These are phyloP conservation scores for Monosporascus ibericus DNA, from an alignment of 2,329 filamentous ascomycete genomes.

Conservation along the genomic window DNA sequence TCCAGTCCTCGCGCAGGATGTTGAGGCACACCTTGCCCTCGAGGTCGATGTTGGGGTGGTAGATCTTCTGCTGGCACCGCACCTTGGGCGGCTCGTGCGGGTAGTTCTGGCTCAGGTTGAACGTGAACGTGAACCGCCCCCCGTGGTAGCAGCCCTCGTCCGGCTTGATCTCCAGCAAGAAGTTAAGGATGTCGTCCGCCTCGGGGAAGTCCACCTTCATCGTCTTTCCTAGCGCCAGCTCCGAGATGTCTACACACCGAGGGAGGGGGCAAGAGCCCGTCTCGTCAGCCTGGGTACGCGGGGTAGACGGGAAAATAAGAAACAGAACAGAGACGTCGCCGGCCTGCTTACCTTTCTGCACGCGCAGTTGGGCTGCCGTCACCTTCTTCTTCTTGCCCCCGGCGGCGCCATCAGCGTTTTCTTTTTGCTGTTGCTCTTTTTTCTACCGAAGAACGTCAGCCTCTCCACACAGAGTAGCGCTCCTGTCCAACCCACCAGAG, in stretches of 20 bases:
- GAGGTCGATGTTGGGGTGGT: constrained; percentile 97
- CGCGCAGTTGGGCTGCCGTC: constrained; percentile 87
- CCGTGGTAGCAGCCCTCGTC: constrained; percentile 86
- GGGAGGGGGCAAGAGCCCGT: background rate
- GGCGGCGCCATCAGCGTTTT: constrained; percentile 67
- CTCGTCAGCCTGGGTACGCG: background rate
- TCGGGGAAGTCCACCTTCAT: constrained; percentile 80
- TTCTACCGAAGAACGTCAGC: constrained; percentile 52
- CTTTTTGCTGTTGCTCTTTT: constrained; percentile 93
- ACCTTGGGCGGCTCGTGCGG: constrained; percentile 97
- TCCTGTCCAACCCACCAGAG: constrained; percentile 62
- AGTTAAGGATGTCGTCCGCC: constrained; percentile 81
- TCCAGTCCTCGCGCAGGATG: constrained; percentile 97
- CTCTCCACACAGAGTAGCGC: background rate
- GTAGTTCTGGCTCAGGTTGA: constrained; percentile 90
- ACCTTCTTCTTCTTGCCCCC: constrained; percentile 97
- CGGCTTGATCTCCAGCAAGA: constrained; percentile 73
- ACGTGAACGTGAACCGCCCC: constrained; percentile 82
- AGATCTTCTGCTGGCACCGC: constrained; percentile 95
- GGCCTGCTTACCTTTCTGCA: constrained; percentile 74
- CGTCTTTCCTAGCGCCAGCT: constrained; percentile 70
- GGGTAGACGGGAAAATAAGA: background rate
- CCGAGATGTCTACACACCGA: constrained; percentile 60
- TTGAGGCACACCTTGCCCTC: constrained; percentile 98
- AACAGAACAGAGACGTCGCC: background rate